Conservation (phyloP, 352 stramenopile species). For the Globisporangium emineosum region DNA sequence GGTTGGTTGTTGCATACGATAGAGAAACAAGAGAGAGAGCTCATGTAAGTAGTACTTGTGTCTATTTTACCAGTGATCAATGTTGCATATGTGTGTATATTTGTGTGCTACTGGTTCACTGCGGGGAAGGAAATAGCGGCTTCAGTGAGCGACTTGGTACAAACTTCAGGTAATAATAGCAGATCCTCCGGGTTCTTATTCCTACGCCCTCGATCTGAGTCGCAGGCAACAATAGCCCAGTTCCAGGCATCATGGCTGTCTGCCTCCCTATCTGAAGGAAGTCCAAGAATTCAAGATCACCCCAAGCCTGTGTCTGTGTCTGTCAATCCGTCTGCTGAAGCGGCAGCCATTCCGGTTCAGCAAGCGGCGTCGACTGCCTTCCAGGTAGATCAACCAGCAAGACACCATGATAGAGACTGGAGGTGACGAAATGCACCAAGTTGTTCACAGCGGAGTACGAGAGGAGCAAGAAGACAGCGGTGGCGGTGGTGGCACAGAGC, state of each 20-base stretch:
- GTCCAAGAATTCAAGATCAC: not conserved
- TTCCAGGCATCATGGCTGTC: too few species aligned
- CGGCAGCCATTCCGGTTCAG: conserved; percentile 7
- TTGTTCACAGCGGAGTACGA: not conserved
- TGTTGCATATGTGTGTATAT: not conserved
- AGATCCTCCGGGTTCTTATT: conserved; percentile 5
- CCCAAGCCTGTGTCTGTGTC: not conserved
- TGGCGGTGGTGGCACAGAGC: not conserved
- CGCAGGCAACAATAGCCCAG: conserved; percentile 2
- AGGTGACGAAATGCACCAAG: not conserved
- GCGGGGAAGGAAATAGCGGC: too few species aligned
- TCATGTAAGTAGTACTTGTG: conserved; percentile 6
- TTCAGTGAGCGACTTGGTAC: too few species aligned
- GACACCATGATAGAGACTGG: not conserved
- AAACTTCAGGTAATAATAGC: conserved; percentile 9
- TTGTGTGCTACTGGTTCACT: not conserved
- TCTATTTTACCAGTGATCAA: not conserved
- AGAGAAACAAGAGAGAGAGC: not conserved
- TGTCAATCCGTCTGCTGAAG: not conserved
- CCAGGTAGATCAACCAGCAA: not conserved
- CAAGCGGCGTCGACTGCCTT: not conserved
- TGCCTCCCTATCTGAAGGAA: not conserved
- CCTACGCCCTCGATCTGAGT: not conserved
- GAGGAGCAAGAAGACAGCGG: not conserved
- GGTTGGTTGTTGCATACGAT: not conserved